These are phyloP conservation scores for Hibiscus trionum DNA, from an alignment of 345 rosid genomes.

Conservation along the genomic window DNA sequence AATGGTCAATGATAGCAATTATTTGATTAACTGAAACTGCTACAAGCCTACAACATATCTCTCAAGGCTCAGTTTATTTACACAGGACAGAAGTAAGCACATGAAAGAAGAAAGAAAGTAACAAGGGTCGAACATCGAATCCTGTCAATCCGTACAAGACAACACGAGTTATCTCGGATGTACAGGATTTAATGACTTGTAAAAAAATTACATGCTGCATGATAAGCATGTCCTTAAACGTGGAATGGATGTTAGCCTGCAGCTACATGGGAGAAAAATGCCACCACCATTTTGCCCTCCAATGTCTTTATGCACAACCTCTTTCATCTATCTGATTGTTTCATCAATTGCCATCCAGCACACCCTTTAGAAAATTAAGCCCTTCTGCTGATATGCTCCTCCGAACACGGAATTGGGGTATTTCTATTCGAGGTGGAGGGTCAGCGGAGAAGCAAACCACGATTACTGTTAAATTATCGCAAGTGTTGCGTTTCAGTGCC, in stretches of 20 bases:
- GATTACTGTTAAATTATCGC: conserved; percentile 78
- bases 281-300: not conserved
- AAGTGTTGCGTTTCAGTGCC: conserved; percentile 67
- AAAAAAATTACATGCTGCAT: conserved; percentile 16
- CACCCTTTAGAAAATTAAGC: conserved; percentile 73
- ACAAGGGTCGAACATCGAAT: conserved; percentile 9
- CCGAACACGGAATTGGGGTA: conserved; percentile 61
- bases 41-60: not conserved
- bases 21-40: not conserved
- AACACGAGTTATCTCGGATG: conserved; percentile 24
- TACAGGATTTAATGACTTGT: conserved; percentile 17
- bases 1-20: not conserved
- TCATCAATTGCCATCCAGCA: conserved; percentile 52
- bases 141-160: conserved; percentile 18
- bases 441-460: conserved; percentile 73
- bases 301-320: conserved; percentile 2
- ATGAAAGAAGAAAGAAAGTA: not conserved
- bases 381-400: conserved; percentile 28
- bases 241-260: conserved; percentile 12
- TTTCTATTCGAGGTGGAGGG: conserved; percentile 81
- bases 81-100: conserved; percentile 10
- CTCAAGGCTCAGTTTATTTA: conserved; percentile 17
- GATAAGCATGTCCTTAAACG: not conserved
- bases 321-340: not conserved
- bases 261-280: conserved; percentile 11